Conservation (phyloP, 176 grass and related monocot genomes). For the Tillandsia fasciculata region DNA sequence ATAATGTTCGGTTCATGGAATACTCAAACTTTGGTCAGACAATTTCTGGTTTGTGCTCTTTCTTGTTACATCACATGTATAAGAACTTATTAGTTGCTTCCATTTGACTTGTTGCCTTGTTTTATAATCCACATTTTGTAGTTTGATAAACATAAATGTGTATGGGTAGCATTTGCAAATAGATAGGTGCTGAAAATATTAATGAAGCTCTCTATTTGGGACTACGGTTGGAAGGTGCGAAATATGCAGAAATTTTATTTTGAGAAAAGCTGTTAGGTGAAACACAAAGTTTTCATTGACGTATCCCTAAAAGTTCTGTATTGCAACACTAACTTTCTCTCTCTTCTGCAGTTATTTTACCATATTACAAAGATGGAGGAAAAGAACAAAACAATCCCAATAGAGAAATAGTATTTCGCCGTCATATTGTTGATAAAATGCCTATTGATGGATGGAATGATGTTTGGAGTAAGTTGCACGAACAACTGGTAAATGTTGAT, state of each 20-base stretch:
- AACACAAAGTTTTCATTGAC: not conserved
- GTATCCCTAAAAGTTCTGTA: not conserved
- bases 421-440: constrained; percentile 27
- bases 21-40: constrained; percentile 32
- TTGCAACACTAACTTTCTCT: not conserved
- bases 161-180: not conserved
- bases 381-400: constrained; percentile 13
- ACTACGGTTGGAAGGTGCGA: no score
- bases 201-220: no score
- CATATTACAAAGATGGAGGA: constrained; percentile 26
- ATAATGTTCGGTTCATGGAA: constrained; percentile 38
- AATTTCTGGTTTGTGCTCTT: constrained; percentile 21
- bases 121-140: not conserved
- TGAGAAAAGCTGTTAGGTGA: no score
- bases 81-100: not conserved
- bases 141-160: not conserved
- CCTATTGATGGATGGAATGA: constrained; percentile 29
- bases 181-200: not conserved
- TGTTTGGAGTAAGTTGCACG: constrained; percentile 26
- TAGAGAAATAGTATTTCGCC: constrained; percentile 25
- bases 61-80: not conserved
- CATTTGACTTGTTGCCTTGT: not conserved
- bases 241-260: no score
- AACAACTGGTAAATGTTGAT: constrained; percentile 31
- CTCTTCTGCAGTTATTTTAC: constrained; percentile 28